These are phyloP conservation scores for Euphorbia neoarborescens DNA, from an alignment of 441 rosid species.

Conservation along the genomic window DNA sequence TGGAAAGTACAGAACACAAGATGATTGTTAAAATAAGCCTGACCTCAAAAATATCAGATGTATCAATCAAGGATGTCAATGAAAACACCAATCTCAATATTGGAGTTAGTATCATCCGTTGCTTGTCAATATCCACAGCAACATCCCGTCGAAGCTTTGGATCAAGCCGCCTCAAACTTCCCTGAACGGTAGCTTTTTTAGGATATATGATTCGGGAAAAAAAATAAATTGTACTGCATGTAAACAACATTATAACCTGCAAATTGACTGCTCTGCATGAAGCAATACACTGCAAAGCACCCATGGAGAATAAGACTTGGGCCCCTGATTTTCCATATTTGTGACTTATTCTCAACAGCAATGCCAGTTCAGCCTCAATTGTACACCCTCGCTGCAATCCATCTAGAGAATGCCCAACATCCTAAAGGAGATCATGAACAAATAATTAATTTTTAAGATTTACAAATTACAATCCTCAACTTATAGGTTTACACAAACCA, in stretches of 20 bases:
- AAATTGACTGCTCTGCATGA: slow-evolving; percentile 62
- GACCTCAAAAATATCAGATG: slow-evolving; percentile 84
- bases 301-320: slow-evolving; percentile 87
- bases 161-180: slow-evolving; percentile 56
- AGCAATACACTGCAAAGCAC: slow-evolving; percentile 73
- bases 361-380: slow-evolving; percentile 78
- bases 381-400: slow-evolving; percentile 79
- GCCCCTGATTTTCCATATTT: slow-evolving; percentile 93
- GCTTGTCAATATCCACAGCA: slow-evolving; percentile 55
- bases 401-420: slow-evolving; percentile 61
- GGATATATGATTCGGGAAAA: slow-evolving; percentile 17
- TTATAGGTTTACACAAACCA: neutral
- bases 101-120: slow-evolving; percentile 58
- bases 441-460: neutral
- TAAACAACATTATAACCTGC: slow-evolving; percentile 44
- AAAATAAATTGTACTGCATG: slow-evolving; percentile 12
- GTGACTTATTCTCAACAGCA: slow-evolving; percentile 79
- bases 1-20: neutral
- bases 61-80: slow-evolving; percentile 72
- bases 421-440: slow-evolving; percentile 31
- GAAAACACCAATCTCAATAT: slow-evolving; percentile 74
- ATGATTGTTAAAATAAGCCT: slow-evolving; percentile 17
- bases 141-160: slow-evolving; percentile 50
- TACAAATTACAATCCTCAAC: neutral
- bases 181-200: slow-evolving; percentile 42